Conservation (phyloP, 2,329 filamentous ascomycete genomes). For the Alternaria burnsii region DNA sequence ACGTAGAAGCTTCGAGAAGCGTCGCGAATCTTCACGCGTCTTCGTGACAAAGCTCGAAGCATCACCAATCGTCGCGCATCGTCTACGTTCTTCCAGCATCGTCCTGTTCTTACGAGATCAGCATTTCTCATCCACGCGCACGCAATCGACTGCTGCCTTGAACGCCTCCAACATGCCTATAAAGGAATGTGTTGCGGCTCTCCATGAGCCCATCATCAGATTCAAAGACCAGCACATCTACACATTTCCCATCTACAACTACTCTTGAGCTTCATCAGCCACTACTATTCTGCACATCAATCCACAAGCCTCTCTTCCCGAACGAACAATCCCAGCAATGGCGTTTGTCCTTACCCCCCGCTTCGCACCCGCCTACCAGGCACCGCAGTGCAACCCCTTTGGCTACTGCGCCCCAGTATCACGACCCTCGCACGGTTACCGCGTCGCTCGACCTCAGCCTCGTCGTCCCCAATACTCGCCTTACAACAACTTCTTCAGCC, state of each 20-base stretch:
- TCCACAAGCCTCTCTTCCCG: constrained; percentile 1
- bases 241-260: constrained; percentile 33
- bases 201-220: constrained; percentile 34
- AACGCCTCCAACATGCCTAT: constrained; percentile 40
- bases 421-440: constrained; percentile 31
- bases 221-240: constrained; percentile 31
- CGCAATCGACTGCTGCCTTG: constrained; percentile 40
- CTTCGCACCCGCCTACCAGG: constrained; percentile 42
- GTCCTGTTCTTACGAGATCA: constrained; percentile 38
- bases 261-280: constrained; percentile 26
- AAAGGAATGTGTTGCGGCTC: constrained; percentile 33
- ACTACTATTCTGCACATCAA: constrained; percentile 16
- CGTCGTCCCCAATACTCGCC: constrained; percentile 34
- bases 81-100: constrained; percentile 37
- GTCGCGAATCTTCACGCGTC: constrained; percentile 31
- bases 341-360: constrained; percentile 46
- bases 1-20: constrained; percentile 36
- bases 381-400: constrained; percentile 40
- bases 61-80: constrained; percentile 35
- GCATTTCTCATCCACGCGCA: constrained; percentile 37
- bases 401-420: constrained; percentile 34
- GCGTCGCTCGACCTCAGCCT: constrained; percentile 25
- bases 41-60: constrained; percentile 35
- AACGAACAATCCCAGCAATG: constrained; percentile 32
- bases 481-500: constrained; percentile 44